Base-by-base conservation (phyloP, 2,329 filamentous ascomycete species). In the Trichophaea hybrida region DNA sequence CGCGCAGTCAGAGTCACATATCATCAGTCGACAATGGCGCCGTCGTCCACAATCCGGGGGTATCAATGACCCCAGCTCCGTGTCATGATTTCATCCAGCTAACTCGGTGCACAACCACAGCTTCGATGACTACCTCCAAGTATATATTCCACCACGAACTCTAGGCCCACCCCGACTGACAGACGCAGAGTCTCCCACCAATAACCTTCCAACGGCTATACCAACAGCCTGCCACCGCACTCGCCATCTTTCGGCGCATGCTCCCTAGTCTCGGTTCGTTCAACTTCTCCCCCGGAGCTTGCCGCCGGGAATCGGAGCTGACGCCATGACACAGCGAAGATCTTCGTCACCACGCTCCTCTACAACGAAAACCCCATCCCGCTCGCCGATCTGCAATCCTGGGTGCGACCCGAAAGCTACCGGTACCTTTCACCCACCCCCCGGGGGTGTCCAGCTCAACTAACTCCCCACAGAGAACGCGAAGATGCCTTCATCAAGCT, bases 181-280 rank as follows among this genome's bases (percentile, higher is more conserved):
- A 40, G 38, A 84, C 97, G 71, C 90, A 97, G 78, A 83, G 84
- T 71, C 84, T 94, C 69, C 87, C 87, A 54, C 88, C 90, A 65
- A 88, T 86, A 46, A 94, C 88, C 38, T 95, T 97, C 73, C 82
- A 83, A 71, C 86, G 88, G 73, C 80, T 98, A 50, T 98, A 98
- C 77, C 86, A 90, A 75, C 90, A 96, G 76, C 93, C 93, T 34
- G 94, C 91, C 46, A 95, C 93, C 1, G 86, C 90, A 40, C 82
- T 98, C 66, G 93, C 93, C 66, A 90, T 98, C 69, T 97, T 97
- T 72, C 83, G 93, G 67, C 90, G 93, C 75, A 96, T 98, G 89
- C 80, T 98, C 60, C 88, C 93, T 60, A 86, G 94, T 70, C 75
- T 97, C 63, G 88, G 86, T 90, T 77, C 69, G 75, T 68, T 32